Conservation (phyloP, 257 asterid genomes). For the Forsythia viridissima region DNA sequence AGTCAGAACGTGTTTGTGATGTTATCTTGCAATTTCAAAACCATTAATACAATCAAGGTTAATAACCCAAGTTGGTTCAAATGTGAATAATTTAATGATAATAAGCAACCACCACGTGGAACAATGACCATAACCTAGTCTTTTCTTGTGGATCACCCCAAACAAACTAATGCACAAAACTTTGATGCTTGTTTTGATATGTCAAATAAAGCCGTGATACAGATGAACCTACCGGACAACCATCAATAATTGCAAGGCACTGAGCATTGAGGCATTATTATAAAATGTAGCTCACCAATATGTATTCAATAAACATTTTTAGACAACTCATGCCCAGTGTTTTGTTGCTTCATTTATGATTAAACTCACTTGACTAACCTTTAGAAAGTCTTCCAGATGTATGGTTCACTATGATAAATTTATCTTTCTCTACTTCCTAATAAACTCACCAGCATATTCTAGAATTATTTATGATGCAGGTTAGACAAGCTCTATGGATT, state of each 20-base stretch:
- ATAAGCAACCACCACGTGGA: constrained; percentile 2
- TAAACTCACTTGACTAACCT: constrained; percentile 17
- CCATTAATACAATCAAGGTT: constrained; percentile 7
- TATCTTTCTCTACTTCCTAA: constrained; percentile 9
- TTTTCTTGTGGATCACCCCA: not conserved
- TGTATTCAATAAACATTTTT: not conserved
- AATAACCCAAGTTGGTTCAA: not conserved
- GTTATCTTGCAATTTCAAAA: not conserved
- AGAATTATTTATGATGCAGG: not conserved
- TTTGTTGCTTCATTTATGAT: constrained; percentile 11
- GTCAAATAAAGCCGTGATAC: constrained; percentile 4
- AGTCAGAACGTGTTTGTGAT: not conserved
- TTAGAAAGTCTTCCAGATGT: not conserved
- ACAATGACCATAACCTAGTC: constrained; percentile 5
- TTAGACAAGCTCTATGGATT: not conserved
- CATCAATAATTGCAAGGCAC: constrained; percentile 12
- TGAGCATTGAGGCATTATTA: not conserved
- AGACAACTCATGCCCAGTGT: constrained; percentile 10
- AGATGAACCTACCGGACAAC: not conserved
- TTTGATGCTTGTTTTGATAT: not conserved
- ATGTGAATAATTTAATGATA: not conserved
- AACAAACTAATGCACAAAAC: not conserved
- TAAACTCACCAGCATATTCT: not conserved
- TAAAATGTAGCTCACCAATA: constrained; percentile 7
- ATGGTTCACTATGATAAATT: not conserved